phyloP scores from a whole-genome alignment of 2,329 filamentous ascomycete genomes.

The Xylaria sp. region DNA sequence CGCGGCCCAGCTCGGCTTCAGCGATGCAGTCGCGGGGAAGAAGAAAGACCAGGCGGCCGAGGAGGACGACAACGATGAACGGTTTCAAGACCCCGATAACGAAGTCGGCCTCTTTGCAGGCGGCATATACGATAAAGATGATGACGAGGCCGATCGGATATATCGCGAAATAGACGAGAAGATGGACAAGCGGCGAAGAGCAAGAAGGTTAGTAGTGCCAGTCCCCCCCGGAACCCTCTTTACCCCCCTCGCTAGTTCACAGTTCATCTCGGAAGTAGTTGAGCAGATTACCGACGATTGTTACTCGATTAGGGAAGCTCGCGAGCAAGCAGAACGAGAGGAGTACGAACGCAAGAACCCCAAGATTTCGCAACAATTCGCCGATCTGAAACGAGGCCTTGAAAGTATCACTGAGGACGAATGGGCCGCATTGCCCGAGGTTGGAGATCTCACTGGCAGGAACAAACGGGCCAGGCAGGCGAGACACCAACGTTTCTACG shows the following conservation, averaged over 20 bases:
- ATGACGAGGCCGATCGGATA: conserved; percentile 96
- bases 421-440: conserved; percentile 94
- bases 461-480: conserved; percentile 86
- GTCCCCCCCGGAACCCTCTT: too few relatives aligned
- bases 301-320: conserved; percentile 81
- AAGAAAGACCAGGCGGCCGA: conserved; percentile 75
- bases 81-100: conserved; percentile 96
- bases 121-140: conserved; percentile 94
- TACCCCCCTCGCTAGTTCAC: conserved; percentile 65
- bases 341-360: conserved; percentile 98
- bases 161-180: conserved; percentile 96
- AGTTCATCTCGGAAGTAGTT: conserved; percentile 63
- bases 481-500: conserved; percentile 85
- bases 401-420: conserved; percentile 91
- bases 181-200: conserved; percentile 89
- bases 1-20: conserved; percentile 79
- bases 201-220: conserved; percentile 74
- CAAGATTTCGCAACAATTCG: conserved; percentile 97
- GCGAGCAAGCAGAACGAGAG: conserved; percentile 87
- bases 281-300: conserved; percentile 79
- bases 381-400: conserved; percentile 89
- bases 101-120: conserved; percentile 95
- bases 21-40: conserved; percentile 62
- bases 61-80: conserved; percentile 75
- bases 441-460: conserved; percentile 94